A percentile compares a stretch with the other conserved stretches of the same genome.
Conservation (phyloP, 305 asterid species). For the Fraxinus platypoda region DNA sequence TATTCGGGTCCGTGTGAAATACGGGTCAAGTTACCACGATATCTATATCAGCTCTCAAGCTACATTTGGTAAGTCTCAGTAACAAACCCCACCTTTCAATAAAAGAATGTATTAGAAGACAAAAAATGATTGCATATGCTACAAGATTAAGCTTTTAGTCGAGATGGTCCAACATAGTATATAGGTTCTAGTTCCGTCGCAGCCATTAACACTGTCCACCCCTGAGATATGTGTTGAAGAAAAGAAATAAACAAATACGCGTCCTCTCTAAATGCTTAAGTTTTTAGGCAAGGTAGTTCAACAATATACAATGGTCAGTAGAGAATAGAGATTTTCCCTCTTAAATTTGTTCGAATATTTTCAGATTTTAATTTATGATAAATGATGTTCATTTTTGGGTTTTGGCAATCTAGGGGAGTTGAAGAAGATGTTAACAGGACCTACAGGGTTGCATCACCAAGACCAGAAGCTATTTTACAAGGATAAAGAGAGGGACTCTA, state of each 20-base stretch:
- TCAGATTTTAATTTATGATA: neutral
- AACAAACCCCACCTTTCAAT: neutral
- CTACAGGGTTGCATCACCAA: constrained; percentile 82
- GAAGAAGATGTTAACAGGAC: constrained; percentile 84
- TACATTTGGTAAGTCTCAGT: constrained; percentile 54
- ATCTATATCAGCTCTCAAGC: constrained; percentile 74
- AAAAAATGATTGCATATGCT: neutral
- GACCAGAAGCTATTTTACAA: constrained; percentile 88
- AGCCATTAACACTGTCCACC: neutral
- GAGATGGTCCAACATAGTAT: neutral
- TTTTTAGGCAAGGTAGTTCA: neutral
- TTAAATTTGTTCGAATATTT: neutral
- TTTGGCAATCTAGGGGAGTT: constrained; percentile 55
- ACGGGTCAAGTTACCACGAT: constrained; percentile 71
- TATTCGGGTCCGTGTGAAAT: constrained; percentile 81
- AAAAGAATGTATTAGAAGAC: neutral
- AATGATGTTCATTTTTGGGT: neutral
- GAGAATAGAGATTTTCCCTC: neutral
- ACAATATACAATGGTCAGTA: neutral
- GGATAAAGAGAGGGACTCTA: constrained; percentile 84
- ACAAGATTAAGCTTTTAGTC: neutral
- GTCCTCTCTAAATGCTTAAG: neutral
- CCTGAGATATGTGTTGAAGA: neutral
- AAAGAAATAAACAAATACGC: neutral
- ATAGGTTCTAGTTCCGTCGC: neutral